A percentile compares a stretch with the other conserved stretches of the same genome.
Evolutionary conservation across 352 stramenopile species (phyloP).

Genomic region (Blastocystis sp.): DNA sequence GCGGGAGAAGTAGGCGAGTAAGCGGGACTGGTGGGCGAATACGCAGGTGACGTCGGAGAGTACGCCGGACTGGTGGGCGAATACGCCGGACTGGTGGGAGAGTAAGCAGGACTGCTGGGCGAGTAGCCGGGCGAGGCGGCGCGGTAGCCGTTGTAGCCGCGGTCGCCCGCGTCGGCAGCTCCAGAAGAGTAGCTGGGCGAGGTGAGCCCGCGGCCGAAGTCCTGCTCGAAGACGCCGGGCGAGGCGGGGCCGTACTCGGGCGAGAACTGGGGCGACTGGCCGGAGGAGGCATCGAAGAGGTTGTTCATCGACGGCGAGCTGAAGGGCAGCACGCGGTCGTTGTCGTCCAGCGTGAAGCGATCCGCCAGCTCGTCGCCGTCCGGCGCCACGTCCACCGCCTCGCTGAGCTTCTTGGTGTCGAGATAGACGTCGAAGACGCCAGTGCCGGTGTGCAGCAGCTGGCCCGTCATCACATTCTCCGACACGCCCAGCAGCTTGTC

Average conservation of each 20-base stretch:
- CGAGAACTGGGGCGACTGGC: conserved; percentile 70
- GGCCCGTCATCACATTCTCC: conserved; percentile 97
- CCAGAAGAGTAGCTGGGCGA: conserved; percentile 76
- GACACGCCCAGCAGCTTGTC: conserved; percentile 94
- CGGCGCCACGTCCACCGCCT: conserved; percentile 92
- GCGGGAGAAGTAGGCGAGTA: conserved; percentile 39
- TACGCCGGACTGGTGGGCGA: conserved; percentile 76
- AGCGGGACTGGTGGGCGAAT: conserved; percentile 18
- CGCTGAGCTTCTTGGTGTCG: conserved; percentile 92
- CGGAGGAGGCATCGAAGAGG: conserved; percentile 79
- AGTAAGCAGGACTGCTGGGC: conserved; percentile 82
- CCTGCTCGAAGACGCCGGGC: conserved; percentile 69
- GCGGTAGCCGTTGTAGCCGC: conserved; percentile 75
- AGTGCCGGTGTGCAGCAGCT: conserved; percentile 90
- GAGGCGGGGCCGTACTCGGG: conserved; percentile 75
- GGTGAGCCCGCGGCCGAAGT: conserved; percentile 76
- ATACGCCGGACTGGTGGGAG: conserved; percentile 77
- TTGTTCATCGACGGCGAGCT: conserved; percentile 74
- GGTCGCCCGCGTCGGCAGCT: conserved; percentile 76
- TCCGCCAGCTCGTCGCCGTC: conserved; percentile 77
- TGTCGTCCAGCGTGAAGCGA: conserved; percentile 75
- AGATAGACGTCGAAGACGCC: conserved; percentile 95
- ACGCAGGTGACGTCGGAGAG: conserved; percentile 71
- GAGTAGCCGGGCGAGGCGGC: conserved; percentile 81
- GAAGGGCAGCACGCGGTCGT: conserved; percentile 76